A percentile compares a stretch with the other conserved stretches of the same genome.
Conservation (phyloP, 129 eudicot genomes). For the Saussurea involucrata region DNA sequence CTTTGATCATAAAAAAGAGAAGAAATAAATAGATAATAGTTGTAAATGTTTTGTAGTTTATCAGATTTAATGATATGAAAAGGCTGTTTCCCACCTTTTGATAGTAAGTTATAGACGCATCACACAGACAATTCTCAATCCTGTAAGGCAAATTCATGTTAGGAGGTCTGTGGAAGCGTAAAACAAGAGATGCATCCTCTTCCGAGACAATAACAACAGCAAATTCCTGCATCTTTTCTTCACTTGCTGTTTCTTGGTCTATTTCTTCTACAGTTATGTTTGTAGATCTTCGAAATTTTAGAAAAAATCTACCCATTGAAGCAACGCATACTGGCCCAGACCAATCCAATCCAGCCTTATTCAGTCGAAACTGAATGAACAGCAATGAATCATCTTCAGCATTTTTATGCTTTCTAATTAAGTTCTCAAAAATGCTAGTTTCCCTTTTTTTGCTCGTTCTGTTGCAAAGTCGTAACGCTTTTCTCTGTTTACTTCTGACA, state of each 20-base stretch:
- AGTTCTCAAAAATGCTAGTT: slow-evolving; percentile 53
- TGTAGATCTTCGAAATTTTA: slow-evolving; percentile 54
- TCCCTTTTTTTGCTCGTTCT: slow-evolving; percentile 44
- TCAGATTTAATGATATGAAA: neutral
- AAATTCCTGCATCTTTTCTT: slow-evolving; percentile 40
- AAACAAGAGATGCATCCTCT: slow-evolving; percentile 75
- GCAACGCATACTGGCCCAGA: slow-evolving; percentile 97
- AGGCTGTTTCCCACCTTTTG: slow-evolving; percentile 65
- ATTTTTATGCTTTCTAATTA: slow-evolving; percentile 79
- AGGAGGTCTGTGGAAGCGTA: slow-evolving; percentile 74
- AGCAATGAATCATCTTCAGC: slow-evolving; percentile 56
- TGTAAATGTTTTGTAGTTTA: neutral
- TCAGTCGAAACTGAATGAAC: slow-evolving; percentile 68
- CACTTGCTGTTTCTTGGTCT: slow-evolving; percentile 13
- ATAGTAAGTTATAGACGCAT: slow-evolving; percentile 68
- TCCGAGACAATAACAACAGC: slow-evolving; percentile 81
- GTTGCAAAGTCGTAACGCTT: slow-evolving; percentile 54
- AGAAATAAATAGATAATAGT: neutral
- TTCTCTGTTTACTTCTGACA: slow-evolving; percentile 69
- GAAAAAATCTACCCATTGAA: slow-evolving; percentile 88
- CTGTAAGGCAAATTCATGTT: slow-evolving; percentile 65
- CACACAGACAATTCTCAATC: slow-evolving; percentile 72
- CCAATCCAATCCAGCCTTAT: slow-evolving; percentile 59
- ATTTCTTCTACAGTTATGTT: slow-evolving; percentile 32
- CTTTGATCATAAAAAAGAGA: neutral